phyloP scores from a whole-genome alignment of 1,284 basidiomycete species.

The Clitocybe nebularis region DNA sequence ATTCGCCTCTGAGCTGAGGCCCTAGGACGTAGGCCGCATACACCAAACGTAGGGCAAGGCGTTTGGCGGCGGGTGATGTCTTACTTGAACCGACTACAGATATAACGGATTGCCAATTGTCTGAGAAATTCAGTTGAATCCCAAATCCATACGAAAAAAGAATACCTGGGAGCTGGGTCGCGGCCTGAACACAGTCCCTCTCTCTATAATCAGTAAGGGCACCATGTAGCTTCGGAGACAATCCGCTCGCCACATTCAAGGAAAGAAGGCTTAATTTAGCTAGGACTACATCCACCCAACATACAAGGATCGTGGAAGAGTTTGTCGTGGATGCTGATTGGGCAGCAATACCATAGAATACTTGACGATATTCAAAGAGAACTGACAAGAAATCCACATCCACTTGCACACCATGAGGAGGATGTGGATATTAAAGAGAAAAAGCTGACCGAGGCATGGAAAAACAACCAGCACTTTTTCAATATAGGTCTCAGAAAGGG shows the following conservation, averaged over 20 bases:
- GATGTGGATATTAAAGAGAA: conserved; percentile 8
- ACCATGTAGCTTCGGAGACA: conserved; percentile 15
- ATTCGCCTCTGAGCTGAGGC: conserved; percentile 32
- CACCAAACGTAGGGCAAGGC: conserved; percentile 49
- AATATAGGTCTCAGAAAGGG: neutral
- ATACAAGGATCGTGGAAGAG: conserved; percentile 38
- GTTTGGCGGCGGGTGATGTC: conserved; percentile 55
- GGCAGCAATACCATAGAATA: conserved; percentile 42
- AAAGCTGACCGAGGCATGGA: conserved; percentile 17
- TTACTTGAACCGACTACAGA: conserved; percentile 40
- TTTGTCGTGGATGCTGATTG: conserved; percentile 18
- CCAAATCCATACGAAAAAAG: neutral
- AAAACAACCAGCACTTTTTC: conserved; percentile 12
- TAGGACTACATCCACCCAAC: conserved; percentile 64
- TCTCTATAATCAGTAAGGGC: conserved; percentile 31
- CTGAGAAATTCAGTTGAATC: conserved; percentile 29
- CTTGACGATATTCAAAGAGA: conserved; percentile 48
- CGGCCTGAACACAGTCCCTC: conserved; percentile 50
- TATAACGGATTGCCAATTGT: conserved; percentile 45
- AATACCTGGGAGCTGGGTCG: conserved; percentile 62
- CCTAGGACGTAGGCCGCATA: conserved; percentile 53
- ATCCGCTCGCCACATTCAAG: conserved; percentile 31
- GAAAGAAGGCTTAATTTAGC: conserved; percentile 44
- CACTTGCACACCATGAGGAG: conserved; percentile 22
- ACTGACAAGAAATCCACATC: conserved; percentile 27